Percentiles rank a stretch among this genome's conserved stretches.
phyloP scores from a whole-genome alignment of 306 rosid species.

The Parietaria judaica region DNA sequence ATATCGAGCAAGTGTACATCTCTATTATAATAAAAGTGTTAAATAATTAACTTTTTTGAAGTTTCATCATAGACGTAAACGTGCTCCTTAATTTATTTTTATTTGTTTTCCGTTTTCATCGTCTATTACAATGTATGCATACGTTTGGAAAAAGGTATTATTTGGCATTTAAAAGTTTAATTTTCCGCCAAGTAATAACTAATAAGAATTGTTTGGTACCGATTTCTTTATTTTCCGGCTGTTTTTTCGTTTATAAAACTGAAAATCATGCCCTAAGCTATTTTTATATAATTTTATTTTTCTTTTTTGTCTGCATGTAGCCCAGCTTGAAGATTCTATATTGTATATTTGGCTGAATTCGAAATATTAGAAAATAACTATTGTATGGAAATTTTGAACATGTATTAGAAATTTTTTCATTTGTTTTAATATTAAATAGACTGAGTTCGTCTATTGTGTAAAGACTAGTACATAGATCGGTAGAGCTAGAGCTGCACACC shows the following conservation, averaged over 20 bases:
- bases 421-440: not conserved
- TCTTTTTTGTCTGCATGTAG: too few species aligned
- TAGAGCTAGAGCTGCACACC: too few species aligned
- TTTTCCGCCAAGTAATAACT: not conserved
- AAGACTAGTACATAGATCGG: not conserved
- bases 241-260: not conserved
- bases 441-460: conserved; percentile 10
- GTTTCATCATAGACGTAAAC: too few species aligned
- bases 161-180: conserved; percentile 1
- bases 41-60: too few species aligned
- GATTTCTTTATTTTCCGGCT: not conserved
- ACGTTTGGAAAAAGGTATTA: not conserved
- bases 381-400: not conserved
- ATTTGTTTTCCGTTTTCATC: not conserved
- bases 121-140: not conserved
- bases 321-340: too few species aligned
- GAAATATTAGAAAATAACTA: not conserved
- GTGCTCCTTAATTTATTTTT: too few species aligned
- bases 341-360: too few species aligned
- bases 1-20: too few species aligned
- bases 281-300: too few species aligned
- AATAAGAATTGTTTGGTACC: not conserved
- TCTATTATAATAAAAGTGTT: too few species aligned
- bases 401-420: not conserved
- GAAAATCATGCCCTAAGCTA: not conserved